phyloP scores from a whole-genome alignment of 2,329 filamentous ascomycete genomes.

The Pseudogymnoascus sp. region DNA sequence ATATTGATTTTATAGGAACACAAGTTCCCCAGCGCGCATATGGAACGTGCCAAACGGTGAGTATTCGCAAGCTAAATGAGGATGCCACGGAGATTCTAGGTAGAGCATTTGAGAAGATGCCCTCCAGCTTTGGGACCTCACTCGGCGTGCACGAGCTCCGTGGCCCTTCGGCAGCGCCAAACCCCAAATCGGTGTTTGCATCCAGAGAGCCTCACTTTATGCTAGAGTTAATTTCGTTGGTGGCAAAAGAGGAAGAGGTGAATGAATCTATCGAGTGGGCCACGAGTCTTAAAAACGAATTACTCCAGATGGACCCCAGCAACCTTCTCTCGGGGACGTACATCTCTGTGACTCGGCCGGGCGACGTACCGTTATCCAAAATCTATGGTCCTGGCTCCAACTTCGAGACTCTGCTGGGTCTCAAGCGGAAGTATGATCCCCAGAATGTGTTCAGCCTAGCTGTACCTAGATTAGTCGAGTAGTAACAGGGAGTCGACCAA shows the following conservation, averaged over 20 bases:
- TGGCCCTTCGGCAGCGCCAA: conserved; percentile 15
- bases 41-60: too few relatives aligned
- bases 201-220: conserved; percentile 29
- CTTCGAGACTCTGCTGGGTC: conserved; percentile 15
- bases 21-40: too few relatives aligned
- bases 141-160: conserved; percentile 28
- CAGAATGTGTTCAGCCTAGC: conserved; percentile 30
- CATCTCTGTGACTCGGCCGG: conserved; percentile 26
- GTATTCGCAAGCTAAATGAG: too few relatives aligned
- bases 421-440: conserved; percentile 32
- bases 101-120: conserved; percentile 16
- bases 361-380: conserved; percentile 22
- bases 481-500: background rate
- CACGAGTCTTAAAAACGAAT: conserved; percentile 11
- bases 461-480: conserved; percentile 27
- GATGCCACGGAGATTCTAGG: too few relatives aligned
- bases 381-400: conserved; percentile 27
- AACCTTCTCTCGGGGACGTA: conserved; percentile 28
- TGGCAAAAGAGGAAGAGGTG: conserved; percentile 19
- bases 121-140: conserved; percentile 23
- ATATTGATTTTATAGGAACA: too few relatives aligned
- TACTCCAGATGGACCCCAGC: conserved; percentile 20
- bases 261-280: conserved; percentile 24
- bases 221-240: conserved; percentile 30
- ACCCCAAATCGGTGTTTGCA: conserved; percentile 26